phyloP scores from a whole-genome alignment of 2,329 filamentous ascomycete species.

The Diplocarpon mali region DNA sequence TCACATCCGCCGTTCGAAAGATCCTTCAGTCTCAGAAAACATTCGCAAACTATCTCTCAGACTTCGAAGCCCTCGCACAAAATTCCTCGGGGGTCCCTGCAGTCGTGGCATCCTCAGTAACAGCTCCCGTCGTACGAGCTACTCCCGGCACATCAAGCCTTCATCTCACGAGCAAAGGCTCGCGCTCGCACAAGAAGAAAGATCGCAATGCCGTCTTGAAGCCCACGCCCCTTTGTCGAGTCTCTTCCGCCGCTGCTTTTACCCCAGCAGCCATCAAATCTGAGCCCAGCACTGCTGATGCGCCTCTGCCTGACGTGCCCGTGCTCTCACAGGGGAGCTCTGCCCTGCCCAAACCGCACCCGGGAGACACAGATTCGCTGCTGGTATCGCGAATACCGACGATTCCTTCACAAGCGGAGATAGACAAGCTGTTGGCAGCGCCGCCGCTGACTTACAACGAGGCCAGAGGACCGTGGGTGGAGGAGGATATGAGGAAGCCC shows the following conservation, averaged over 20 bases:
- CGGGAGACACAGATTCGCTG: slow-evolving; percentile 44
- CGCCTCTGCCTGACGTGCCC: slow-evolving; percentile 31
- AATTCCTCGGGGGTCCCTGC: slow-evolving; percentile 28
- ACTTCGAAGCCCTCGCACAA: slow-evolving; percentile 52
- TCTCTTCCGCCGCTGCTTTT: slow-evolving; percentile 7
- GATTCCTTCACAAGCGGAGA: slow-evolving; percentile 47
- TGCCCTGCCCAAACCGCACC: slow-evolving; percentile 28
- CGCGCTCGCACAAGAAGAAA: slow-evolving; percentile 25
- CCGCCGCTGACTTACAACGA: slow-evolving; percentile 60
- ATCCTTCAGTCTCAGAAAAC: slow-evolving; percentile 74
- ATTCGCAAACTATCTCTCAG: slow-evolving; percentile 72
- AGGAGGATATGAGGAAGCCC: slow-evolving; percentile 38
- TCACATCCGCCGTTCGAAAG: slow-evolving; percentile 49
- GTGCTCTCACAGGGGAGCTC: slow-evolving; percentile 6
- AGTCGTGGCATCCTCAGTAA: slow-evolving; percentile 20
- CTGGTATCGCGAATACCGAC: slow-evolving; percentile 47
- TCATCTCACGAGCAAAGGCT: slow-evolving; percentile 19
- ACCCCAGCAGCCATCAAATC: slow-evolving; percentile 14
- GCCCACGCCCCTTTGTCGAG: slow-evolving; percentile 15
- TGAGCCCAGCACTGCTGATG: slow-evolving; percentile 24
- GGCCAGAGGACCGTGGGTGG: slow-evolving; percentile 39
- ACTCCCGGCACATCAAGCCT: slow-evolving; percentile 16
- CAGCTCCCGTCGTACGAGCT: slow-evolving; percentile 12
- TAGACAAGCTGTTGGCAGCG: slow-evolving; percentile 50
- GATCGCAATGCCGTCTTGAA: slow-evolving; percentile 9